These are phyloP conservation scores for Candida vartiovaarae DNA, from an alignment of 805 yeast species.

Conservation along the genomic window DNA sequence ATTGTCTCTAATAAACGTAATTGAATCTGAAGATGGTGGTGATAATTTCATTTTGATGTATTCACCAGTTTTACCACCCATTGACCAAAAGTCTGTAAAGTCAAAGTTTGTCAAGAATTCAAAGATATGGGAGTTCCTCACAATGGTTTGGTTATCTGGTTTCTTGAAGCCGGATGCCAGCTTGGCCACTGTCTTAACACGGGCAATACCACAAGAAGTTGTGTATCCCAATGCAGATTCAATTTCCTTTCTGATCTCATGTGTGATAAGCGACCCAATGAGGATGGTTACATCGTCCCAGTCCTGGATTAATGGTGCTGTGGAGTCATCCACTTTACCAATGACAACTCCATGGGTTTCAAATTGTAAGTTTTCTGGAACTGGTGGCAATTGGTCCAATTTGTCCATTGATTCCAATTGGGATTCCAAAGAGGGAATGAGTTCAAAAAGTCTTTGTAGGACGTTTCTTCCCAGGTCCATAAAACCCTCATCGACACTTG, in stretches of 20 bases:
- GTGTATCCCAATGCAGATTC: constrained; percentile 60
- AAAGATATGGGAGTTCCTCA: constrained; percentile 41
- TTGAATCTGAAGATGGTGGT: constrained; percentile 39
- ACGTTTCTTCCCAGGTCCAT: constrained; percentile 73
- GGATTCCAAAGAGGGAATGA: constrained; percentile 40
- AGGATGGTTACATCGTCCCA: constrained; percentile 80
- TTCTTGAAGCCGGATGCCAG: constrained; percentile 79
- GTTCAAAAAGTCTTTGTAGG: constrained; percentile 31
- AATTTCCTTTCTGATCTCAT: constrained; percentile 47
- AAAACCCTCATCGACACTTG: constrained; percentile 92
- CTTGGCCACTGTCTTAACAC: constrained; percentile 75
- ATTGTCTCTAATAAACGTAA: constrained; percentile 44
- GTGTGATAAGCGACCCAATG: constrained; percentile 57
- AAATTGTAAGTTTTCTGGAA: constrained; percentile 30
- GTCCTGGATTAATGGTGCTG: constrained; percentile 26
- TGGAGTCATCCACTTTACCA: constrained; percentile 5
- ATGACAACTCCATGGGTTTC: constrained; percentile 13
- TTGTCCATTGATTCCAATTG: constrained; percentile 11
- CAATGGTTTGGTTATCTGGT: constrained; percentile 80
- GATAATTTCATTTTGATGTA: constrained; percentile 42
- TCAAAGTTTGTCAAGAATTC: constrained; percentile 55
- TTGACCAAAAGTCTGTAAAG: constrained; percentile 73
- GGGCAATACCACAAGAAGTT: constrained; percentile 83
- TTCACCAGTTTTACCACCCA: constrained; percentile 88
- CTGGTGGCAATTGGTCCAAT: constrained; percentile 32